Conservation (phyloP, 1,284 basidiomycete genomes). For the Puccinia horiana region DNA sequence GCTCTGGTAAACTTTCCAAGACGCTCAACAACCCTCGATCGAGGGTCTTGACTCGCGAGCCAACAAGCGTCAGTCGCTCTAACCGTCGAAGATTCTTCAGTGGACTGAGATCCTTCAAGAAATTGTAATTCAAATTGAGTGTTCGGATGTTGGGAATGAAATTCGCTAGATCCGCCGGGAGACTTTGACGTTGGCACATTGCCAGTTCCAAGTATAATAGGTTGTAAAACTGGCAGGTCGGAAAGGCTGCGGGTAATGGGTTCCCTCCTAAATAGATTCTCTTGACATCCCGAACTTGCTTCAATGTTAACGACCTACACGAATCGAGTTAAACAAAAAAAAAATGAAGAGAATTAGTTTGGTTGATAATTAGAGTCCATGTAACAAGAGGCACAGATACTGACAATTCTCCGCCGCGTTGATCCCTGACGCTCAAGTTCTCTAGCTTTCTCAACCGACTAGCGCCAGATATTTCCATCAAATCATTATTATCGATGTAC, state of each 20-base stretch:
- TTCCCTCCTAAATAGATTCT: constrained; percentile 84
- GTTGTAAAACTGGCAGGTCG: constrained; percentile 74
- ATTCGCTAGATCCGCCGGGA: constrained; percentile 70
- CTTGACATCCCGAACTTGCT: constrained; percentile 82
- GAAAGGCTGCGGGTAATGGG: constrained; percentile 59
- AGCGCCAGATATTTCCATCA: constrained; percentile 63
- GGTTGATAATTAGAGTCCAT: neutral
- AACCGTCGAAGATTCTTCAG: constrained; percentile 74
- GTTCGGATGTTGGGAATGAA: constrained; percentile 83
- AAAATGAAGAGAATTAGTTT: constrained; percentile 1
- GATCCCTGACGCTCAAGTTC: constrained; percentile 87
- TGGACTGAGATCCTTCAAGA: constrained; percentile 70
- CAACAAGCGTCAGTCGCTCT: constrained; percentile 80
- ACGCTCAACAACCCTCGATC: constrained; percentile 69
- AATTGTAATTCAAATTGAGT: constrained; percentile 94
- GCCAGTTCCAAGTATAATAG: constrained; percentile 90
- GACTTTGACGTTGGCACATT: constrained; percentile 75
- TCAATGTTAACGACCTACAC: constrained; percentile 62
- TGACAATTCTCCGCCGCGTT: constrained; percentile 73
- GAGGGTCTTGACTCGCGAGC: constrained; percentile 72
- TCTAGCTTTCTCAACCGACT: constrained; percentile 71
- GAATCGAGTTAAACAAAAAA: neutral
- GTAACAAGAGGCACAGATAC: constrained; percentile 57
- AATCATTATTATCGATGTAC: constrained; percentile 83
- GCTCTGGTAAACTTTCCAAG: constrained; percentile 69